Evolutionary conservation across 352 stramenopile genomes (phyloP).

Genomic region (Phytophthora colocasiae): DNA sequence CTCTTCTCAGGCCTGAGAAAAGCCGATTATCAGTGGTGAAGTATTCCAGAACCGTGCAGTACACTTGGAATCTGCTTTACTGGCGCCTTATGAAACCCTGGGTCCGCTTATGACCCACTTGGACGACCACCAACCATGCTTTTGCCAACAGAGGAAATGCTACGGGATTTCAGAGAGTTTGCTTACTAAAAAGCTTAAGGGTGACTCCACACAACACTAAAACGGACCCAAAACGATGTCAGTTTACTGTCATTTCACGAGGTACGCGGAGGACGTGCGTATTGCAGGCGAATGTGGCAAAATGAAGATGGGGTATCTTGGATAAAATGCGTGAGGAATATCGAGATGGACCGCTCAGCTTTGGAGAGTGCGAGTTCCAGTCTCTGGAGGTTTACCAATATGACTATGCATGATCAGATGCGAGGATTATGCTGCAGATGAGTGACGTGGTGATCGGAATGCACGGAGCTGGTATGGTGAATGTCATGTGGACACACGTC

Average conservation of each 20-base stretch:
- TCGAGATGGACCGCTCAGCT: conserved; percentile 28
- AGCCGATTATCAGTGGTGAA: conserved; percentile 26
- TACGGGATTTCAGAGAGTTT: conserved; percentile 25
- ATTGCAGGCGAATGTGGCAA: conserved; percentile 62
- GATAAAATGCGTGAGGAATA: conserved; percentile 49
- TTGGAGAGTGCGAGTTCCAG: conserved; percentile 47
- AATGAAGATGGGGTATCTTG: conserved; percentile 64
- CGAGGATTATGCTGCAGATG: conserved; percentile 48
- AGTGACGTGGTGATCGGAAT: conserved; percentile 81
- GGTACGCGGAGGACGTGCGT: conserved; percentile 44
- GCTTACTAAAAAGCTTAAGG: conserved; percentile 36
- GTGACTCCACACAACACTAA: conserved; percentile 19
- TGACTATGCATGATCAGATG: conserved; percentile 69
- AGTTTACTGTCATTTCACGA: conserved; percentile 62
- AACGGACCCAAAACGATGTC: conserved; percentile 12
- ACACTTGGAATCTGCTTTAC: conserved; percentile 45
- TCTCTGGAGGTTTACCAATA: conserved; percentile 66
- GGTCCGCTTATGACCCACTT: conserved; percentile 58
- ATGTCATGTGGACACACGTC: conserved; percentile 67
- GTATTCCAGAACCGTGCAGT: conserved; percentile 31
- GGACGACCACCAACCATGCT: conserved; percentile 57
- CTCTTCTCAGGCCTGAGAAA: conserved; percentile 31
- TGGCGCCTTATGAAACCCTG: conserved; percentile 44
- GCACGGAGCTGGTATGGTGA: conserved; percentile 83
- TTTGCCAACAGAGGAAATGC: conserved; percentile 23